Percentiles rank a stretch among this genome's conserved stretches.
phyloP scores from a whole-genome alignment of 2,329 filamentous ascomycete genomes.

The Tolypocladium nubicola region DNA sequence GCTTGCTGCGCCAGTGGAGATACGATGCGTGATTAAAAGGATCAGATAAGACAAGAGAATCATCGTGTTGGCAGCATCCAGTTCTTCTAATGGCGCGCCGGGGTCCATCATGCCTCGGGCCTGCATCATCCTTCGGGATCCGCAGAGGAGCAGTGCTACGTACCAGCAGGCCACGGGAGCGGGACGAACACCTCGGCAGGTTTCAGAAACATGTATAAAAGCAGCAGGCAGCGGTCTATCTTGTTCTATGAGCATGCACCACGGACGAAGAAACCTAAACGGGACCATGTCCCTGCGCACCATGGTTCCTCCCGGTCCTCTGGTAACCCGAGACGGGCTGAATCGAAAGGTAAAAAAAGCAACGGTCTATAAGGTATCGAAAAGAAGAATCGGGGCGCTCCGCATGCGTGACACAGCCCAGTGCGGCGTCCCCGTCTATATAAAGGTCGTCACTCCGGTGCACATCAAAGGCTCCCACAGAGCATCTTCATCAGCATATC shows the following conservation, averaged over 20 bases:
- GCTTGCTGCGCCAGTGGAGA: not conserved
- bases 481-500: not conserved
- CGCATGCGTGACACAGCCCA: not conserved
- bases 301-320: not conserved
- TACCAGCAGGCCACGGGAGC: not conserved
- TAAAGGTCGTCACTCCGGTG: not conserved
- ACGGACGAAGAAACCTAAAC: not conserved
- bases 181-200: not conserved
- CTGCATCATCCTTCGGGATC: not conserved
- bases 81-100: too few relatives aligned
- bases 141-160: not conserved
- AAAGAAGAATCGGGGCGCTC: not conserved
- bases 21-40: not conserved
- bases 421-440: not conserved
- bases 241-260: not conserved
- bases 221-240: not conserved
- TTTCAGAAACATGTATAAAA: not conserved
- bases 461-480: not conserved
- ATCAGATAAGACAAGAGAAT: not conserved
- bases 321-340: not conserved
- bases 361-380: slow-evolving; percentile 18
- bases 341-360: not conserved
- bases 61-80: not conserved
- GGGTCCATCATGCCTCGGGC: too few relatives aligned
- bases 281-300: not conserved